These are phyloP conservation scores for Fraxinus ornus DNA, from an alignment of 305 asterid species.

Conservation along the genomic window DNA sequence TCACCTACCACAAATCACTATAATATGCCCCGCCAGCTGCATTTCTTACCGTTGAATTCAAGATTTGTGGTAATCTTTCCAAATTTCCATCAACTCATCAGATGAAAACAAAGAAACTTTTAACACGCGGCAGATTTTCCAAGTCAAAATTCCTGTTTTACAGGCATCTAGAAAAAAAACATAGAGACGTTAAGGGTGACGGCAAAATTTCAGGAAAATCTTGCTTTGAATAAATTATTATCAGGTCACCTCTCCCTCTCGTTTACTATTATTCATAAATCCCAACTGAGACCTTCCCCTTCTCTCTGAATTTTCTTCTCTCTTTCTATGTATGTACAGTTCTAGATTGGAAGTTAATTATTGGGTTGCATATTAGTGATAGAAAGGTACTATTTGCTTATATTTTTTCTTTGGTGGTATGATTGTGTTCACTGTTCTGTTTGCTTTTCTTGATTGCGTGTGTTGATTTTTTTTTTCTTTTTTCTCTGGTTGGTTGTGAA, in stretches of 20 bases:
- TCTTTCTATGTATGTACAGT: neutral
- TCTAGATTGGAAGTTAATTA: neutral
- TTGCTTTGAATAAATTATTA: conserved; percentile 24
- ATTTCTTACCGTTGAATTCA: conserved; percentile 44
- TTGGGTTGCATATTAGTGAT: neutral
- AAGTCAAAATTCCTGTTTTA: conserved; percentile 18
- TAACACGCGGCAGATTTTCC: conserved; percentile 29
- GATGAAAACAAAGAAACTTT: conserved; percentile 21
- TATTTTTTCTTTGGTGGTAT: conserved; percentile 9
- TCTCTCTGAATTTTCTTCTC: neutral
- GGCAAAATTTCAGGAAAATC: conserved; percentile 36
- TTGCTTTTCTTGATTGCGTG: conserved; percentile 13
- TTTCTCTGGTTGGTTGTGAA: neutral
- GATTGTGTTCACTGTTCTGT: conserved; percentile 6
- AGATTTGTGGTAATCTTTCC: conserved; percentile 25
- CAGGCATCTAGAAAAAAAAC: neutral
- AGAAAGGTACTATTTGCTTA: neutral
- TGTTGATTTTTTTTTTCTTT: neutral
- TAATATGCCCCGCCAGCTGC: conserved; percentile 13
- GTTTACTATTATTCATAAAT: neutral
- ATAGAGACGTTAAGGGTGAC: conserved; percentile 47
- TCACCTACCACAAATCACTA: conserved; percentile 25
- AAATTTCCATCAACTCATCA: conserved; percentile 16
- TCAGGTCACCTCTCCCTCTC: conserved; percentile 28
- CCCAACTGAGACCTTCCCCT: conserved; percentile 3